These are phyloP conservation scores for Dimargaris verticillata DNA, from an alignment of 192 early-diverging fungal genomes.

Conservation along the genomic window DNA sequence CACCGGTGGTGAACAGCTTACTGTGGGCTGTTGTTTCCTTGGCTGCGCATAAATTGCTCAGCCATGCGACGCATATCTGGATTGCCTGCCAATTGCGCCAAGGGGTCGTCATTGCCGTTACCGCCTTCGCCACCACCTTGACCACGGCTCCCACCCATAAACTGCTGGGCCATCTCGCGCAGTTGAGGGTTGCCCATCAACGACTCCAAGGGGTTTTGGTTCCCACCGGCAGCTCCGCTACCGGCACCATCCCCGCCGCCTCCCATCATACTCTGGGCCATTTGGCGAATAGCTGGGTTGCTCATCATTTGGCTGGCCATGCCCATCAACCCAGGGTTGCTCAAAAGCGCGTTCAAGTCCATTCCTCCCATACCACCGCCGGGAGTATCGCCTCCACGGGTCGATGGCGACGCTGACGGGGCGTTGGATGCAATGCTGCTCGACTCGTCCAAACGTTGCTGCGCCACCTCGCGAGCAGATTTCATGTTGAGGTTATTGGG, in stretches of 20 bases:
- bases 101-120: background rate
- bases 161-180: constrained; percentile 14
- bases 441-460: constrained; percentile 27
- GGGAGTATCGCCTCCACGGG: constrained; percentile 17
- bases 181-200: constrained; percentile 23
- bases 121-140: constrained; percentile 10
- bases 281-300: constrained; percentile 65
- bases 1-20: no score
- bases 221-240: background rate
- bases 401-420: constrained; percentile 4
- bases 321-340: constrained; percentile 85
- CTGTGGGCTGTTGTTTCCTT: background rate
- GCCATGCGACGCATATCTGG: constrained; percentile 25
- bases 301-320: constrained; percentile 91
- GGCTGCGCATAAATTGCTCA: constrained; percentile 17
- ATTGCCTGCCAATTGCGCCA: background rate
- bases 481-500: constrained; percentile 69
- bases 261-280: constrained; percentile 34
- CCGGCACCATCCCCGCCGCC: constrained; percentile 6
- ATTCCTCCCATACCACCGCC: constrained; percentile 53
- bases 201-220: constrained; percentile 16
- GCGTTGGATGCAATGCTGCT: background rate
- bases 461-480: constrained; percentile 52
- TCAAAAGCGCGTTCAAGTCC: constrained; percentile 70
- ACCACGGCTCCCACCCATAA: background rate